These are phyloP conservation scores for Fusarium buharicum DNA, from an alignment of 2,329 filamentous ascomycete genomes.

Conservation along the genomic window DNA sequence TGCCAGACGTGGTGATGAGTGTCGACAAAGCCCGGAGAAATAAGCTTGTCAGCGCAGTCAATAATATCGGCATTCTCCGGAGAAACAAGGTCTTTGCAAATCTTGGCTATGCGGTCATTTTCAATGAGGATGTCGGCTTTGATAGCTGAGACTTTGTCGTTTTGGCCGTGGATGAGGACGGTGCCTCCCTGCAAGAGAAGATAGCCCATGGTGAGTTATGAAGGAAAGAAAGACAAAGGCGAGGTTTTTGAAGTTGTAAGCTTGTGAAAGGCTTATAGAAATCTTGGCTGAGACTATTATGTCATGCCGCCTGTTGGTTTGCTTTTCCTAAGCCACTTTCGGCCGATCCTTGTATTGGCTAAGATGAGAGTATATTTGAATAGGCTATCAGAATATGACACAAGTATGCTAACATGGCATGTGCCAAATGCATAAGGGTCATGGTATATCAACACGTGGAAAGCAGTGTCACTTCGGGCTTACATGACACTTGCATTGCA, in stretches of 20 bases:
- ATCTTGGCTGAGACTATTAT: neutral
- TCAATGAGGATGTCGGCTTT: constrained; percentile 19
- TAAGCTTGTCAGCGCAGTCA: constrained; percentile 18
- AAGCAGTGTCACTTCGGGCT: no score
- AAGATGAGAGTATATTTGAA: neutral
- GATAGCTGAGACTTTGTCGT: constrained; percentile 6
- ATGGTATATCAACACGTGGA: no score
- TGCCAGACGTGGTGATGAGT: constrained; percentile 26
- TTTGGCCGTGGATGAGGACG: constrained; percentile 18
- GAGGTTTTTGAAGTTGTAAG: neutral
- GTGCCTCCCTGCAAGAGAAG: constrained; percentile 18
- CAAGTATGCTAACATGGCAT: no score
- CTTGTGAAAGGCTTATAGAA: neutral
- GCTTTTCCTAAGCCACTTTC: neutral
- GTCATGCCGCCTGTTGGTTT: neutral
- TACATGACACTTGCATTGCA: no score
- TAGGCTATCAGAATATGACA: no score
- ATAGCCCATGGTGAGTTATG: neutral
- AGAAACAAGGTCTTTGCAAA: neutral
- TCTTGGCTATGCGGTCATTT: constrained; percentile 8
- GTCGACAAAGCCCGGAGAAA: constrained; percentile 21
- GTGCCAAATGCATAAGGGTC: no score
- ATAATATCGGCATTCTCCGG: neutral
- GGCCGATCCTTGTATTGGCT: neutral
- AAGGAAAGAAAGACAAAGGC: neutral